Evolutionary conservation across 352 stramenopile species (phyloP).

Genomic region (Phytophthora fragariaefolia): DNA sequence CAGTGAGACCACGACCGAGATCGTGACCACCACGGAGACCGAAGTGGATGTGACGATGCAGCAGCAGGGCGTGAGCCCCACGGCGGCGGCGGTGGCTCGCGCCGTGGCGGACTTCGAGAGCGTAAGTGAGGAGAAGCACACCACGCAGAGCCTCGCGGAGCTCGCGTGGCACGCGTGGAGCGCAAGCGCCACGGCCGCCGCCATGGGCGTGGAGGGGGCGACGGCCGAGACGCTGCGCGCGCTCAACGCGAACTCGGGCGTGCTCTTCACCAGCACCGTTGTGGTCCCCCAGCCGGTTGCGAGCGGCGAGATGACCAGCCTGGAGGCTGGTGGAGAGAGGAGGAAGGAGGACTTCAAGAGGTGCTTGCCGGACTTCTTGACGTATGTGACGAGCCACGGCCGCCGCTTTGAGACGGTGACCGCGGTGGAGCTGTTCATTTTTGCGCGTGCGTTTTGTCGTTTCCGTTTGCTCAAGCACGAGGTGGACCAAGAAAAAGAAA

Average conservation of each 20-base stretch:
- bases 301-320: conserved; percentile 6
- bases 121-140: conserved; percentile 39
- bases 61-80: conserved; percentile 25
- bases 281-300: conserved; percentile 19
- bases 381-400: conserved; percentile 39
- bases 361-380: conserved; percentile 42
- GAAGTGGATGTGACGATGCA: conserved; percentile 24
- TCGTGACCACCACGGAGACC: conserved; percentile 32
- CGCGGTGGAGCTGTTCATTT: conserved; percentile 47
- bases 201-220: conserved; percentile 35
- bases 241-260: conserved; percentile 28
- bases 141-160: conserved; percentile 26
- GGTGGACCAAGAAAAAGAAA: conserved; percentile 37
- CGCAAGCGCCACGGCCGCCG: conserved; percentile 32
- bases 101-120: conserved; percentile 43
- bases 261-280: conserved; percentile 42
- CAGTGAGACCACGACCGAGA: conserved; percentile 39
- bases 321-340: conserved; percentile 16
- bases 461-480: conserved; percentile 37
- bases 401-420: conserved; percentile 42
- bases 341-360: conserved; percentile 43
- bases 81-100: conserved; percentile 20
- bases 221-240: conserved; percentile 18
- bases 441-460: conserved; percentile 52
- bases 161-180: conserved; percentile 43